Evolutionary conservation across 148 eudicot genomes (phyloP).

Genomic region (Chenopodium formosanum): DNA sequence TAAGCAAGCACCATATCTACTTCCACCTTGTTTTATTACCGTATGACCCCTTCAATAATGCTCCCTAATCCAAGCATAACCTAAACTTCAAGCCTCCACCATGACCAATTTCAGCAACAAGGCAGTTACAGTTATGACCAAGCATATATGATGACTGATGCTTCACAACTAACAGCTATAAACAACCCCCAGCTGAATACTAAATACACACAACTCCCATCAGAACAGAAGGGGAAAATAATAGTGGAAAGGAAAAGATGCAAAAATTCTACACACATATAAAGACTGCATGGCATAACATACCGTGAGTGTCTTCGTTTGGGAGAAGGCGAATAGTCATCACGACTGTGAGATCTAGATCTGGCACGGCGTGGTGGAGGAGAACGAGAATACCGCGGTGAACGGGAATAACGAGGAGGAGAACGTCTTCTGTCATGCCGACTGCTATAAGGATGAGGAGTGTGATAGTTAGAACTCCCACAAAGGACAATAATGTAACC

Average conservation of each 20-base stretch:
- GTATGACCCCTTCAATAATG: not conserved
- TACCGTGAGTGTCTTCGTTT: constrained; percentile 54
- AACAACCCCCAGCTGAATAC: not conserved
- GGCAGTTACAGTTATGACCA: not conserved
- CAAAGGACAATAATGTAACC: too few species aligned
- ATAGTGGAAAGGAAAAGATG: too few species aligned
- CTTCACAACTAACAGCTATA: not conserved
- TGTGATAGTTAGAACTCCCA: too few species aligned
- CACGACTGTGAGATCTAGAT: constrained; percentile 64
- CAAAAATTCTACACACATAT: not conserved
- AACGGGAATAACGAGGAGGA: constrained; percentile 67
- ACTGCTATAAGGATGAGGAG: constrained; percentile 32
- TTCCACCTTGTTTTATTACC: not conserved
- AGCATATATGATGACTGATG: not conserved
- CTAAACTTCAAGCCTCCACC: not conserved
- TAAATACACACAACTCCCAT: not conserved
- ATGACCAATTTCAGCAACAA: not conserved
- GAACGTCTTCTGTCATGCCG: constrained; percentile 76
- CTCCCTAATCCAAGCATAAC: not conserved
- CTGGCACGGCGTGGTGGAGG: constrained; percentile 72
- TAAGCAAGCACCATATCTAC: too few species aligned
- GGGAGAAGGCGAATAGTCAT: constrained; percentile 61
- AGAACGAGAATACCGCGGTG: constrained; percentile 59
- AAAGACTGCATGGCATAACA: not conserved
- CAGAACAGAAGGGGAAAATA: not conserved